phyloP scores from a whole-genome alignment of 2,329 filamentous ascomycete species.

The Malbranchea zuffiana region DNA sequence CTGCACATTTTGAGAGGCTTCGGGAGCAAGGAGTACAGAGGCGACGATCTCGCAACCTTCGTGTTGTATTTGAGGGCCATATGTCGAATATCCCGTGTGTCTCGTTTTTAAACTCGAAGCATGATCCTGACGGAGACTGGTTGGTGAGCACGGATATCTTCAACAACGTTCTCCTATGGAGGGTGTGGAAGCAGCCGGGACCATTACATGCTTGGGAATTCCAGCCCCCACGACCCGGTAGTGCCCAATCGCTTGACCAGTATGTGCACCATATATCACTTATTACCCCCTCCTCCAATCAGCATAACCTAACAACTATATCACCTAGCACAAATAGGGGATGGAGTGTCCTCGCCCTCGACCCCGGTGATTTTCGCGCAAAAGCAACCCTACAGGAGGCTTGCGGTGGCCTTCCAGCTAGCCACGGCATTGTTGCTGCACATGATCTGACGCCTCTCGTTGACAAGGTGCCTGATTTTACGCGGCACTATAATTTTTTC shows the following conservation, averaged over 20 bases:
- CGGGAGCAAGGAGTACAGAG: conserved; percentile 21
- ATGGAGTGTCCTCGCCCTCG: conserved; percentile 38
- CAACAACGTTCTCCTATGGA: conserved; percentile 41
- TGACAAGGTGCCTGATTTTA: conserved; percentile 20
- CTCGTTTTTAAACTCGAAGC: conserved; percentile 47
- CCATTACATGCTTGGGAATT: conserved; percentile 18
- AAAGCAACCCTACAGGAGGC: conserved; percentile 28
- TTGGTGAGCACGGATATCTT: conserved; percentile 48
- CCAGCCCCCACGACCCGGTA: neutral
- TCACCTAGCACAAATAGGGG: conserved; percentile 19
- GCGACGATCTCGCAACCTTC: conserved; percentile 33
- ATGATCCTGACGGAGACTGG: conserved; percentile 46
- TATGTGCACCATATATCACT: too few species aligned
- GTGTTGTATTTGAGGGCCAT: conserved; percentile 34
- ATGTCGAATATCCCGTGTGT: conserved; percentile 47
- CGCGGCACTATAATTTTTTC: conserved; percentile 22
- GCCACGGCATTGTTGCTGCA: conserved; percentile 13
- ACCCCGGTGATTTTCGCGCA: conserved; percentile 33
- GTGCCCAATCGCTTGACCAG: conserved; percentile 19
- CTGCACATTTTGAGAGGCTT: conserved; percentile 20
- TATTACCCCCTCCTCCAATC: too few species aligned
- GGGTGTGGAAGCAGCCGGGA: conserved; percentile 32
- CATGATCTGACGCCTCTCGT: conserved; percentile 22
- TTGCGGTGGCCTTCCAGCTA: conserved; percentile 28
- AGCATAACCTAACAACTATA: too few species aligned